Percentiles rank a stretch among this genome's conserved stretches.
Conservation (phyloP, 2,329 filamentous ascomycete species). For the Hypoxylon sp. region DNA sequence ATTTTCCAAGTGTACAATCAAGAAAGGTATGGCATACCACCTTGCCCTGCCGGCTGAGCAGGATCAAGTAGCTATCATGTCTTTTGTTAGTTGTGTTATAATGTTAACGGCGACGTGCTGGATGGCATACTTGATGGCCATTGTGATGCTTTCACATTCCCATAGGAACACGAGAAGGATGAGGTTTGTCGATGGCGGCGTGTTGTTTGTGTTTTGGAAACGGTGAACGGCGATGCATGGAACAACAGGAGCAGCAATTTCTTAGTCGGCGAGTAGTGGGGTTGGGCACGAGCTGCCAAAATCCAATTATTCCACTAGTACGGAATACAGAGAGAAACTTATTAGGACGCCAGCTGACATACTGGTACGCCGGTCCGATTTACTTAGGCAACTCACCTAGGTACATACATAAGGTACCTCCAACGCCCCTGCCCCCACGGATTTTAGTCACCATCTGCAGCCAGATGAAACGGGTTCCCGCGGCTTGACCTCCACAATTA, state of each 20-base stretch:
- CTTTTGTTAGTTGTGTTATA: conserved; percentile 40
- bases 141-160: conserved; percentile 54
- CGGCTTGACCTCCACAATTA: conserved; percentile 10
- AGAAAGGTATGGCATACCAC: conserved; percentile 77
- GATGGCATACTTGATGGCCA: conserved; percentile 65
- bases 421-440: conserved; percentile 31
- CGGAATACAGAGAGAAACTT: background rate
- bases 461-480: conserved; percentile 19
- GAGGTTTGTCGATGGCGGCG: conserved; percentile 11
- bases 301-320: conserved; percentile 11
- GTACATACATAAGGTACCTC: too few relatives aligned
- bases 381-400: conserved; percentile 11
- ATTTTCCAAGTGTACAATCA: conserved; percentile 44
- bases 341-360: conserved; percentile 14
- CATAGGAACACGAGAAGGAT: conserved; percentile 32
- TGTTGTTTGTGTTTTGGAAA: conserved; percentile 25
- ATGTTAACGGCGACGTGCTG: conserved; percentile 18
- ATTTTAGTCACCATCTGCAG: conserved; percentile 29
- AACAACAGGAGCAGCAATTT: conserved; percentile 41
- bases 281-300: conserved; percentile 50
- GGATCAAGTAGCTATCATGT: conserved; percentile 85
- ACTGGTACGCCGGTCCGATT: conserved; percentile 14
- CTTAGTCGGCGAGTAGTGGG: conserved; percentile 44
- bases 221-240: conserved; percentile 26
- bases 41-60: conserved; percentile 98